Evolutionary conservation across 2,329 filamentous ascomycete genomes (phyloP).

Genomic region (Penicillium sclerotiorum): DNA sequence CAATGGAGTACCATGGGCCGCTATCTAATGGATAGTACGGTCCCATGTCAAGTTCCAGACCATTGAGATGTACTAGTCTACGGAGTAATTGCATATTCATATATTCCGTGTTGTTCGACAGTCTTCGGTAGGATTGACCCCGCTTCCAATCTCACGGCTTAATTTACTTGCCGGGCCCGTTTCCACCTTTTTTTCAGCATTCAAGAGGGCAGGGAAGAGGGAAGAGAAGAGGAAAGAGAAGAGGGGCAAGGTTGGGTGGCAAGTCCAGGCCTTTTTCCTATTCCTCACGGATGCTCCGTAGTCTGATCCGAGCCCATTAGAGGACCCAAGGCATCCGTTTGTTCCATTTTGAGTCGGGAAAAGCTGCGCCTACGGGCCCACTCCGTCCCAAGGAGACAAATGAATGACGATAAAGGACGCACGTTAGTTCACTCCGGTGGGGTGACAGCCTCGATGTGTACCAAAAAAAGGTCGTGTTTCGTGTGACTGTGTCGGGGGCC

Average conservation of each 20-base stretch:
- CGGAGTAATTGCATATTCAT: no score
- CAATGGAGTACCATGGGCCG: no score
- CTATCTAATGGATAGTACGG: no score
- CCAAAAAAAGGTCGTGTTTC: neutral
- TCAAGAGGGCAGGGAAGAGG: neutral
- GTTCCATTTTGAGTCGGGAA: neutral
- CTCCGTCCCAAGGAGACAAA: neutral
- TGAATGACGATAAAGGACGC: neutral
- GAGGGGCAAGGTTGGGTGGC: no score
- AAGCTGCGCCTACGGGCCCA: neutral
- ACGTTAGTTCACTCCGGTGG: neutral
- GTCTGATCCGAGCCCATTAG: no score
- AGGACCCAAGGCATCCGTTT: no score
- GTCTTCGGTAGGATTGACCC: neutral
- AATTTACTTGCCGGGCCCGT: neutral
- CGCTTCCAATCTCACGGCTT: neutral
- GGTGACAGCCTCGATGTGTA: constrained; percentile 2
- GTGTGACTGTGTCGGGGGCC: neutral
- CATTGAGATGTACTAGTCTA: no score
- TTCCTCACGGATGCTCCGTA: no score
- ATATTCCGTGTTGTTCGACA: constrained; percentile 2
- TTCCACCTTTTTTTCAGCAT: neutral
- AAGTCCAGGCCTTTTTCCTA: no score
- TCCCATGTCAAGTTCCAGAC: no score
- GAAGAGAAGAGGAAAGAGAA: no score